phyloP scores from a whole-genome alignment of 2,329 filamentous ascomycete genomes.

The Aplosporella prunicola region DNA sequence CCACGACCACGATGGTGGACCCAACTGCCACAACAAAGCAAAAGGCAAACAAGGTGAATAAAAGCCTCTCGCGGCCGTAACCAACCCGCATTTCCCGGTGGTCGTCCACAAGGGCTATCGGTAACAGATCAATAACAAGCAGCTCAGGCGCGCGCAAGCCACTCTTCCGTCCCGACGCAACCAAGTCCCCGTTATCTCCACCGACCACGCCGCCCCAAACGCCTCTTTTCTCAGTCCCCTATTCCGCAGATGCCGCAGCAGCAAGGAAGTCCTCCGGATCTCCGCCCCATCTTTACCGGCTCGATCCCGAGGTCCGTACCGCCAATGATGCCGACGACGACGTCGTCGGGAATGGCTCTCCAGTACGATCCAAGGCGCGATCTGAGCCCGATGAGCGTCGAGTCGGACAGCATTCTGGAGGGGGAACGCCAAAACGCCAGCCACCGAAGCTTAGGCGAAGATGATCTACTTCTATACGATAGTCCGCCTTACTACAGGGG shows the following conservation, averaged over 20 bases:
- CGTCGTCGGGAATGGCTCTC: no score
- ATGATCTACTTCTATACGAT: slow-evolving; percentile 4
- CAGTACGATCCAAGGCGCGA: no score
- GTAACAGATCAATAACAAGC: slow-evolving; percentile 10
- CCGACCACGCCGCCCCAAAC: slow-evolving; percentile 6
- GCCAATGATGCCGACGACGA: background rate
- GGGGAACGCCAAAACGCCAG: slow-evolving; percentile 11
- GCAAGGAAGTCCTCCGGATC: background rate
- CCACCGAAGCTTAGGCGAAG: slow-evolving; percentile 11
- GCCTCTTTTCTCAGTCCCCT: slow-evolving; percentile 1
- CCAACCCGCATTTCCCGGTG: slow-evolving; percentile 1
- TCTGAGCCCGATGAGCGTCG: background rate
- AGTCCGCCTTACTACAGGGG: slow-evolving; percentile 6
- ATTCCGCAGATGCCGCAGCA: no score
- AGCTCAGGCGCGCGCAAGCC: slow-evolving; percentile 9
- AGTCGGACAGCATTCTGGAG: slow-evolving; percentile 7
- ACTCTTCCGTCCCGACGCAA: slow-evolving; percentile 7
- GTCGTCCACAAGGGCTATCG: background rate
- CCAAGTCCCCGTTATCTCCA: slow-evolving; percentile 7
- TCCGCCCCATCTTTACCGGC: slow-evolving; percentile 2
- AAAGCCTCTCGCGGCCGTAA: background rate
- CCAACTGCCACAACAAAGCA: slow-evolving; percentile 25
- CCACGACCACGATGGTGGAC: slow-evolving; percentile 41
- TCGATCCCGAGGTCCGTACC: no score
- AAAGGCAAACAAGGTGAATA: slow-evolving; percentile 32